Base-by-base conservation (phyloP, 139 green algal genomes). In the Chlorella sorokiniana region DNA sequence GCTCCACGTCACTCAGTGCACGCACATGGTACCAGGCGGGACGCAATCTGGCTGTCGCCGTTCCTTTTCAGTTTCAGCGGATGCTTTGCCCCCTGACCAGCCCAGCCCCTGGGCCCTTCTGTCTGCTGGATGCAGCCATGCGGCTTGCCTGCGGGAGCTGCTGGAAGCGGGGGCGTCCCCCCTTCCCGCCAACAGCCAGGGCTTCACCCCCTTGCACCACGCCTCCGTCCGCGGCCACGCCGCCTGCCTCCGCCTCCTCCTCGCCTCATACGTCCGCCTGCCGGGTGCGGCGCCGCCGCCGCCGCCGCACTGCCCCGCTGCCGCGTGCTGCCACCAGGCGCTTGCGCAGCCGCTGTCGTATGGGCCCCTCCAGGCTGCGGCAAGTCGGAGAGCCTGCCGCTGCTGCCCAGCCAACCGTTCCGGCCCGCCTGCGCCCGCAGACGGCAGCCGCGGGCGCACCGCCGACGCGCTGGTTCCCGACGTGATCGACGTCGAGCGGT, bases 91-190 rank as follows among this genome's bases (percentile, higher is more conserved):
- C 33, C 20, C 67, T 20, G 38, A 0, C 1, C 1, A 35, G 25
- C 25, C 35, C 33, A 45, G 4, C 2, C 33, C 42, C 42, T 37
- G 29, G 11, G 22, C 37, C 9, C 38, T 8, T 27, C 33, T 62
- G 29, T 9, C 41, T 41, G 27, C 6, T 23, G 2, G 18, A 7
- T 65, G 33, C 73, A 79, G 52, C 18, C 62, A 79, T 37, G 54
- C 52, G 20, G 54, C 44, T 37, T 69, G 54, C 54, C 33, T 52
- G 14, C 54, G 54, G 2, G 73, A 79, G 73, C 73, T 79, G 37
- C 52, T 79, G 11, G 52, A 79, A 27, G 73, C 73, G 0, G 73
- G 73, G 8, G 73, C 73, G 52, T 69, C 33, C 14, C 73, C 73
- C 23, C 54, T 79, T 37, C 73, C 73, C 1, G 73, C 73, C 25